Evolutionary conservation across 441 rosid genomes (phyloP).

Genomic region (Euphorbia corollata): DNA sequence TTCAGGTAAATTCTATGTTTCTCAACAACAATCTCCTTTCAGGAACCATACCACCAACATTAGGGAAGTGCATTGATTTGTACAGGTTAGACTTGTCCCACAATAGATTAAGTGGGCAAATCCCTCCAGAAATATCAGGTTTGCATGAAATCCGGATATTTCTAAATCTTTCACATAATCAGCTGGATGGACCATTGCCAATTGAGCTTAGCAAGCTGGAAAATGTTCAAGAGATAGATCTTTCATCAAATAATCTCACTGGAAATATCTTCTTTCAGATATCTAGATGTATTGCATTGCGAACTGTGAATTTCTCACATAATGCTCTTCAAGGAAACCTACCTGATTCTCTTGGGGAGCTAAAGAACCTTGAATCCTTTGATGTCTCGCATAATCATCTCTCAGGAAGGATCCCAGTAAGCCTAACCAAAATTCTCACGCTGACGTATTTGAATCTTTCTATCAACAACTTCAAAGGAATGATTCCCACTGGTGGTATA

Average conservation of each 20-base stretch:
- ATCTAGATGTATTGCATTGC: slow-evolving; percentile 23
- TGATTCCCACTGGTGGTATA: slow-evolving; percentile 25
- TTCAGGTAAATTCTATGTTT: slow-evolving; percentile 25
- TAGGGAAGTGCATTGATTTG: slow-evolving; percentile 30
- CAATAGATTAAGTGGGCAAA: slow-evolving; percentile 20
- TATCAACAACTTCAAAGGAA: slow-evolving; percentile 20
- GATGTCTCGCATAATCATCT: slow-evolving; percentile 21
- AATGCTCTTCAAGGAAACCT: slow-evolving; percentile 26
- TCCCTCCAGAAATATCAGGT: slow-evolving; percentile 10
- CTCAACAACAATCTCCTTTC: slow-evolving; percentile 52
- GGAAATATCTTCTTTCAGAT: slow-evolving; percentile 22
- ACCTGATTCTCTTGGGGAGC: slow-evolving; percentile 20
- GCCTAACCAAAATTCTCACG: slow-evolving; percentile 10
- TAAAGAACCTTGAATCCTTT: slow-evolving; percentile 23
- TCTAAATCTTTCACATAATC: slow-evolving; percentile 1
- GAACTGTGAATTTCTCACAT: slow-evolving; percentile 17
- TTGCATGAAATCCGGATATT: slow-evolving; percentile 16
- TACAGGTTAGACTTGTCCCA: slow-evolving; percentile 20
- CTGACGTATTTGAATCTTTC: slow-evolving; percentile 23
- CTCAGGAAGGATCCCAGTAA: slow-evolving; percentile 22
- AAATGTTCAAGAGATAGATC: too few species aligned
- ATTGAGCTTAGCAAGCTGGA: too few species aligned
- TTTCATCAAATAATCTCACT: slow-evolving; percentile 4
- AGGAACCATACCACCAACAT: slow-evolving; percentile 37
- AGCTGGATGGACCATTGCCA: too few species aligned